Evolutionary conservation across 257 asterid species (phyloP).

Genomic region (Salvia splendens): DNA sequence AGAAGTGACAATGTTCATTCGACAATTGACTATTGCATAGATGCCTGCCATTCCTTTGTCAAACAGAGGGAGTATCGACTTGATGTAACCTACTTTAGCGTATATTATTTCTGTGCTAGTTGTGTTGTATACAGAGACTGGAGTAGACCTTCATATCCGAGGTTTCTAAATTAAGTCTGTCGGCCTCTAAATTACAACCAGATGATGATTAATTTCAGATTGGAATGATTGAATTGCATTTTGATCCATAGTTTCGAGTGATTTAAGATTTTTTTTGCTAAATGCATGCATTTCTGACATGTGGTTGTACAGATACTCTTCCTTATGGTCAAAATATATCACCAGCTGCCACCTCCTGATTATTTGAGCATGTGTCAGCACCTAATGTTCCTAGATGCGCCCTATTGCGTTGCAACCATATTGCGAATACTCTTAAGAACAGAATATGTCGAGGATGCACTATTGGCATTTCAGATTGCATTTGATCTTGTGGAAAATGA

Average conservation of each 20-base stretch:
- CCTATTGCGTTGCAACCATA: slow-evolving; percentile 71
- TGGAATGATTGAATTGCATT: slow-evolving; percentile 7
- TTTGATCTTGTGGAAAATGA: slow-evolving; percentile 93
- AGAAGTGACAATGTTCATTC: slow-evolving; percentile 77
- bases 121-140: not conserved
- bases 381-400: slow-evolving; percentile 90
- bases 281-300: slow-evolving; percentile 13
- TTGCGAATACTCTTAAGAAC: slow-evolving; percentile 75
- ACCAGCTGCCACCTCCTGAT: slow-evolving; percentile 84
- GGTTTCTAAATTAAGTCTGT: not conserved
- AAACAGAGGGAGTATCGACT: slow-evolving; percentile 76
- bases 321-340: slow-evolving; percentile 78
- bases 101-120: not conserved
- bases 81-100: slow-evolving; percentile 54
- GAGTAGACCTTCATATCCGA: not conserved
- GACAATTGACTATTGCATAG: slow-evolving; percentile 77
- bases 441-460: slow-evolving; percentile 69
- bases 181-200: not conserved
- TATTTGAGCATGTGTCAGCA: slow-evolving; percentile 91
- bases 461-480: slow-evolving; percentile 88
- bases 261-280: slow-evolving; percentile 44
- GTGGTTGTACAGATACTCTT: slow-evolving; percentile 56
- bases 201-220: not conserved
- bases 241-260: not conserved
- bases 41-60: slow-evolving; percentile 73